These are phyloP conservation scores for Colletotrichum tropicale DNA, from an alignment of 2,329 filamentous ascomycete species.

Conservation along the genomic window DNA sequence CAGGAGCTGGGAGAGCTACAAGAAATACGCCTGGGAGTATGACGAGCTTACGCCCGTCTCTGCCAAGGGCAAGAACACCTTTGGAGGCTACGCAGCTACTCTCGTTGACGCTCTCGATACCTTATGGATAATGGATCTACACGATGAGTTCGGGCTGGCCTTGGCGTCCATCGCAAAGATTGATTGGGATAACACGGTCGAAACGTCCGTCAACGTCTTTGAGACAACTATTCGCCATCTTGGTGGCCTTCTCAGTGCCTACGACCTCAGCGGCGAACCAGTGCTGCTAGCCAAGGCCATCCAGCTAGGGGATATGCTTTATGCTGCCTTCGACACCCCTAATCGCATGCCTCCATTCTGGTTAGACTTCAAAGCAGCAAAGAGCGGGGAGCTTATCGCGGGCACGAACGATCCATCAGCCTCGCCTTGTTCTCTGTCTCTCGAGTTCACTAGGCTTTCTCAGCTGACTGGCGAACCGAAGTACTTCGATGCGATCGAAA, in stretches of 20 bases:
- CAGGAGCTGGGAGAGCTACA: slow-evolving; percentile 48
- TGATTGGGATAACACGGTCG: slow-evolving; percentile 54
- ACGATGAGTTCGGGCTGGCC: slow-evolving; percentile 50
- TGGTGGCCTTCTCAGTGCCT: slow-evolving; percentile 70
- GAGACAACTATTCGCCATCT: slow-evolving; percentile 76
- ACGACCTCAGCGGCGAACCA: slow-evolving; percentile 65
- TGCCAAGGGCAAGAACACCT: slow-evolving; percentile 41
- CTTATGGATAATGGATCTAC: slow-evolving; percentile 59
- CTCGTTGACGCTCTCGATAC: slow-evolving; percentile 53
- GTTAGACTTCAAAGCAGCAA: slow-evolving; percentile 15
- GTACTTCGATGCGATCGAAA: slow-evolving; percentile 75
- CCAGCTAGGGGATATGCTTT: slow-evolving; percentile 68
- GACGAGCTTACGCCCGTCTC: slow-evolving; percentile 51
- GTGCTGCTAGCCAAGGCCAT: slow-evolving; percentile 63
- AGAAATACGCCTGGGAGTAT: slow-evolving; percentile 47
- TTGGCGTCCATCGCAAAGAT: slow-evolving; percentile 47
- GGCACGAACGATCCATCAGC: slow-evolving; percentile 43
- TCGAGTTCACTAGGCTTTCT: slow-evolving; percentile 76
- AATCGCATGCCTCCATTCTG: slow-evolving; percentile 62
- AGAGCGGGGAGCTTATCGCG: slow-evolving; percentile 1
- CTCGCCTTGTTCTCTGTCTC: slow-evolving; percentile 65
- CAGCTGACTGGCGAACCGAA: slow-evolving; percentile 75
- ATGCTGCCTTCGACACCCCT: slow-evolving; percentile 70
- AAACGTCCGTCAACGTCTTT: slow-evolving; percentile 60
- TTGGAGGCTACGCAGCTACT: slow-evolving; percentile 52